Conservation (phyloP, 768 basidiomycete genomes). For the Tricholoma matsutake region DNA sequence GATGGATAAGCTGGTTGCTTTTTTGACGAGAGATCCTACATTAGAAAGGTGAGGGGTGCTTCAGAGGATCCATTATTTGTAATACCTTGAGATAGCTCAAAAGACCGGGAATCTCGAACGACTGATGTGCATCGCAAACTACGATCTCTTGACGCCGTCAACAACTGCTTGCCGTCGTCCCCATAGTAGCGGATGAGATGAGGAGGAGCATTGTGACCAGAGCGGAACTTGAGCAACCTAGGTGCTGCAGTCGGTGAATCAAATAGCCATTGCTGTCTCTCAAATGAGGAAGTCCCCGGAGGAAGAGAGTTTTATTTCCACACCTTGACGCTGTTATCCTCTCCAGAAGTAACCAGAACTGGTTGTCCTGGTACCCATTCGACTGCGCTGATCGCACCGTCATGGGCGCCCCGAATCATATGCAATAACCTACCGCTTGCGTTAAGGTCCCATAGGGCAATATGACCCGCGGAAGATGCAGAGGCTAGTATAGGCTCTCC, state of each 20-base stretch:
- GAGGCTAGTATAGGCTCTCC: constrained; percentile 87
- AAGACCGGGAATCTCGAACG: constrained; percentile 91
- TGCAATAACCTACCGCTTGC: constrained; percentile 80
- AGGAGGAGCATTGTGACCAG: constrained; percentile 89
- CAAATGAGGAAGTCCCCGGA: not conserved
- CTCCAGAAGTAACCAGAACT: constrained; percentile 82
- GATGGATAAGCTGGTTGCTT: constrained; percentile 73
- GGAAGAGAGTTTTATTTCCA: constrained; percentile 8
- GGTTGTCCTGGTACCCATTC: constrained; percentile 96
- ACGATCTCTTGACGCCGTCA: constrained; percentile 88
- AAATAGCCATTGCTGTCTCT: constrained; percentile 90
- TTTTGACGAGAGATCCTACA: constrained; percentile 78
- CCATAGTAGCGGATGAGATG: constrained; percentile 94
- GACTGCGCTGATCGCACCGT: constrained; percentile 74
- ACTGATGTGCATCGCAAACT: constrained; percentile 88
- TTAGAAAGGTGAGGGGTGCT: not conserved
- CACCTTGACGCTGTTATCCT: constrained; percentile 96
- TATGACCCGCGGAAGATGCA: constrained; percentile 80
- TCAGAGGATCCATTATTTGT: not conserved
- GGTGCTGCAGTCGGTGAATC: constrained; percentile 88
- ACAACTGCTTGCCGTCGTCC: constrained; percentile 91
- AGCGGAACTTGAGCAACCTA: constrained; percentile 84
- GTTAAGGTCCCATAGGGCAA: constrained; percentile 93
- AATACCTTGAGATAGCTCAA: constrained; percentile 90
- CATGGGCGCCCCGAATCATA: constrained; percentile 85